phyloP scores from a whole-genome alignment of 345 rosid species.

The Eucalyptus rudis region DNA sequence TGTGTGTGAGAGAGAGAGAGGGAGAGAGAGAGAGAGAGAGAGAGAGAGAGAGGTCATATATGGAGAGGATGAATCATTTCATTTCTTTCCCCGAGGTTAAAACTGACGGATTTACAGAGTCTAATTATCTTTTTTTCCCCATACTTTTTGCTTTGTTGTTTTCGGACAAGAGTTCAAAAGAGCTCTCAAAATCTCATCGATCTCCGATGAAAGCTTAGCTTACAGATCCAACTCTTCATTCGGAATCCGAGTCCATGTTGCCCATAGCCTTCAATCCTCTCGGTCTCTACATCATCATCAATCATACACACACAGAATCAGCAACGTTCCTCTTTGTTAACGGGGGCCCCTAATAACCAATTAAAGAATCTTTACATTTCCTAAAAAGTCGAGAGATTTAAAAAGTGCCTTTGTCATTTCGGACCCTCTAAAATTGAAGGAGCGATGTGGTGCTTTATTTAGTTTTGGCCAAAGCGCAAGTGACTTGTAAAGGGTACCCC shows the following conservation, averaged over 20 bases:
- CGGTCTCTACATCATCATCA: conserved; percentile 25
- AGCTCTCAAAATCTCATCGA: neutral
- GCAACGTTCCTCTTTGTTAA: neutral
- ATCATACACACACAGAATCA: neutral
- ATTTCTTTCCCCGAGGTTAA: neutral
- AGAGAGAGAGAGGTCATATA: neutral
- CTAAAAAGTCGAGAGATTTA: neutral
- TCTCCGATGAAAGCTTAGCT: neutral
- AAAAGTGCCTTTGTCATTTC: neutral
- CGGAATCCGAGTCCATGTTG: conserved; percentile 36
- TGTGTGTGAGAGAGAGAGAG: accelerated
- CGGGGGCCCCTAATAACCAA: neutral
- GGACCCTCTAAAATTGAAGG: neutral
- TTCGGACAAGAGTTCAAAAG: neutral
- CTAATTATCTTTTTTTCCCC: neutral
- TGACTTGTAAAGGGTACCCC: neutral
- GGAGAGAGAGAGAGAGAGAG: neutral
- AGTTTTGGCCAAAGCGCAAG: neutral
- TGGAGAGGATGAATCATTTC: neutral
- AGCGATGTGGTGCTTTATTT: neutral
- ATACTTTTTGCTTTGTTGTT: neutral
- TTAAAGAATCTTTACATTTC: neutral
- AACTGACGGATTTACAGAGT: neutral
- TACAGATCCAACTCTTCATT: neutral
- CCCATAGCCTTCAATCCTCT: conserved; percentile 58